These are phyloP conservation scores for Chalciporus sphaerocephalus DNA, from an alignment of 768 basidiomycete species.

Conservation along the genomic window DNA sequence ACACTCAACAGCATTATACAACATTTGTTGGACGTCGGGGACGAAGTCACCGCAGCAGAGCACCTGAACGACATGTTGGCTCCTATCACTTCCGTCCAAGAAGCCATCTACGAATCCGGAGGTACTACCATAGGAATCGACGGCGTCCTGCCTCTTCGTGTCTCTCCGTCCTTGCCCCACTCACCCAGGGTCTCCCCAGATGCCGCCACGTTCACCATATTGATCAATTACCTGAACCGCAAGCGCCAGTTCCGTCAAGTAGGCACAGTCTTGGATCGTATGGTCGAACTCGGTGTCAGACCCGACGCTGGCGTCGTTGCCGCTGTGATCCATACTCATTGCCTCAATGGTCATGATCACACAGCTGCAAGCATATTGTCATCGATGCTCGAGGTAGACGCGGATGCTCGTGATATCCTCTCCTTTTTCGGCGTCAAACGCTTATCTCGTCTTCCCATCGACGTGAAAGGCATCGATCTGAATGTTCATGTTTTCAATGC, in stretches of 20 bases:
- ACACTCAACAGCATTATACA: constrained; percentile 70
- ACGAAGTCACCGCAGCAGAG: constrained; percentile 43
- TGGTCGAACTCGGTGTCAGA: constrained; percentile 39
- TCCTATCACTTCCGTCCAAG: constrained; percentile 22
- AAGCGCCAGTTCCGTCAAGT: constrained; percentile 44
- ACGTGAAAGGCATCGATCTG: constrained; percentile 31
- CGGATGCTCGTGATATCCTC: constrained; percentile 20
- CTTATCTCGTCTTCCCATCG: constrained; percentile 16
- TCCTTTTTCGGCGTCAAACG: constrained; percentile 21
- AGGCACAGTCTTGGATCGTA: constrained; percentile 43
- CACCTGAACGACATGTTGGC: constrained; percentile 54
- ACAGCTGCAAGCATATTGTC: constrained; percentile 52
- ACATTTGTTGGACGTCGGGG: constrained; percentile 51
- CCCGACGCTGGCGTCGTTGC: constrained; percentile 46
- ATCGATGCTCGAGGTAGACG: constrained; percentile 37
- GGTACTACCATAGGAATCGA: constrained; percentile 30
- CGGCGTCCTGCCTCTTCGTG: constrained; percentile 20
- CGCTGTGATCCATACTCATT: constrained; percentile 57
- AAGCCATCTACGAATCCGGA: constrained; percentile 15
- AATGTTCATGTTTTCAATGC: constrained; percentile 57
- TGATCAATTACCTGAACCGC: constrained; percentile 52
- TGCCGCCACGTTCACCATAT: constrained; percentile 56
- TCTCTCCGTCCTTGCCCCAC: background rate
- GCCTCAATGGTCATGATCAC: constrained; percentile 40
- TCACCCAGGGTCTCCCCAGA: constrained; percentile 39